Conservation (phyloP, 352 stramenopile genomes). For the Globisporangium canariense region DNA sequence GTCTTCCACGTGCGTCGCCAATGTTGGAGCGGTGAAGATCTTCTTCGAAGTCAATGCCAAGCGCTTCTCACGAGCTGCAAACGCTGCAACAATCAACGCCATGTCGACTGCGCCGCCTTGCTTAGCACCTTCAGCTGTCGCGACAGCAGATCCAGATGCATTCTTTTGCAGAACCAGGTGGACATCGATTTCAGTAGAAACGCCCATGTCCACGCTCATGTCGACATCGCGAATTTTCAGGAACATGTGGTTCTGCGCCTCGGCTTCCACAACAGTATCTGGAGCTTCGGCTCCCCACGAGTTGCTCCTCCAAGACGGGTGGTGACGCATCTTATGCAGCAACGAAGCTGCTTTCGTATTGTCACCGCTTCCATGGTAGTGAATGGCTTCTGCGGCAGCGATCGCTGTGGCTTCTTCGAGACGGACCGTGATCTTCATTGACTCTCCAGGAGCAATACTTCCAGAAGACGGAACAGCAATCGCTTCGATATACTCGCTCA, state of each 20-base stretch:
- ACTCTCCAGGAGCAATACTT: slow-evolving; percentile 65
- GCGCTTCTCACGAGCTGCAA: slow-evolving; percentile 60
- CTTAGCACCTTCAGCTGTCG: slow-evolving; percentile 22
- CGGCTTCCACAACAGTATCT: slow-evolving; percentile 37
- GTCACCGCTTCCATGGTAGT: slow-evolving; percentile 29
- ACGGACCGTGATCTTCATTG: slow-evolving; percentile 73
- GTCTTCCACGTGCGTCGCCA: slow-evolving; percentile 42
- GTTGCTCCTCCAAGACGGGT: slow-evolving; percentile 80
- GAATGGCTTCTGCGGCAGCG: slow-evolving; percentile 23
- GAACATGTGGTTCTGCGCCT: slow-evolving; percentile 67
- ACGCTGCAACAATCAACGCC: slow-evolving; percentile 51
- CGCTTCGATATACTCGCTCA: slow-evolving; percentile 78
- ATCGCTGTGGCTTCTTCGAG: slow-evolving; percentile 58
- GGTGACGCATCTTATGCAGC: slow-evolving; percentile 74
- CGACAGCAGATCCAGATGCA: slow-evolving; percentile 19
- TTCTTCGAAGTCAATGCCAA: slow-evolving; percentile 44
- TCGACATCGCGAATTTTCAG: slow-evolving; percentile 72
- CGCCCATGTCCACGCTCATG: slow-evolving; percentile 40
- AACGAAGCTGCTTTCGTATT: slow-evolving; percentile 31
- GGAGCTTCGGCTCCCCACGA: slow-evolving; percentile 68
- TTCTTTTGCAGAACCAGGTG: slow-evolving; percentile 68
- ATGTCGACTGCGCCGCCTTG: slow-evolving; percentile 36
- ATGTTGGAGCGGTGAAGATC: slow-evolving; percentile 23
- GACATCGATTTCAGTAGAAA: slow-evolving; percentile 65
- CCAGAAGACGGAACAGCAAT: slow-evolving; percentile 67